Conservation (phyloP, 2,329 filamentous ascomycete species). For the Fusarium buxicola region DNA sequence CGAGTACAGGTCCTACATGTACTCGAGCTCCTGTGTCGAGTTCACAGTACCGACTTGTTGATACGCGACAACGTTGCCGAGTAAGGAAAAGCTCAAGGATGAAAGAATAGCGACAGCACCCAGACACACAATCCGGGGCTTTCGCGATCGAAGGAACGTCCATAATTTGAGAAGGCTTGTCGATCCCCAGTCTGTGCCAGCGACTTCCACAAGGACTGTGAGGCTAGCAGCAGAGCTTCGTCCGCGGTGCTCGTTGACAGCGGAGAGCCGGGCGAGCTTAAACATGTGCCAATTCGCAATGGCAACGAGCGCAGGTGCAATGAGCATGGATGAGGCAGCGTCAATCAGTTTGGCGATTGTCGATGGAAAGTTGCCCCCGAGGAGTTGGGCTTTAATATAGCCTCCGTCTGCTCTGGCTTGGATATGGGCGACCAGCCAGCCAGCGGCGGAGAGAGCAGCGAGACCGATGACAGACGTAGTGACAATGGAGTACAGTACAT, state of each 20-base stretch:
- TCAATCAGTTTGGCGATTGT: constrained; percentile 34
- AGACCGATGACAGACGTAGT: constrained; percentile 1
- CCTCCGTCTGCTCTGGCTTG: not conserved
- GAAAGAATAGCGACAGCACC: constrained; percentile 24
- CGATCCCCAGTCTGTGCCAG: constrained; percentile 29
- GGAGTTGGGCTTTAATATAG: constrained; percentile 19
- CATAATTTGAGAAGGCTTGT: constrained; percentile 31
- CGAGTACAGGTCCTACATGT: constrained; percentile 20
- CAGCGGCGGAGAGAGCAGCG: not conserved
- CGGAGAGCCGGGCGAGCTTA: constrained; percentile 30
- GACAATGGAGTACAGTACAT: constrained; percentile 28
- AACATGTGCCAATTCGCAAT: constrained; percentile 34
- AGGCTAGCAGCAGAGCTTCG: constrained; percentile 29
- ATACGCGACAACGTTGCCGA: constrained; percentile 28
- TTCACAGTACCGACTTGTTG: constrained; percentile 7
- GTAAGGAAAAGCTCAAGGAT: constrained; percentile 21
- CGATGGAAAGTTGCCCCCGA: constrained; percentile 15
- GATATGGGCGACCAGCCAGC: constrained; percentile 24
- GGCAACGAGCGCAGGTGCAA: constrained; percentile 18
- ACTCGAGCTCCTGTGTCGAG: constrained; percentile 19
- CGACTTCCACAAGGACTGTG: constrained; percentile 27
- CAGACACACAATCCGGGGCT: constrained; percentile 21
- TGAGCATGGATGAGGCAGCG: constrained; percentile 28
- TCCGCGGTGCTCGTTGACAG: constrained; percentile 23
- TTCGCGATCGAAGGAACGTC: constrained; percentile 22